These are phyloP conservation scores for Penicillium ucsense DNA, from an alignment of 495 filamentous ascomycete genomes.

Conservation along the genomic window DNA sequence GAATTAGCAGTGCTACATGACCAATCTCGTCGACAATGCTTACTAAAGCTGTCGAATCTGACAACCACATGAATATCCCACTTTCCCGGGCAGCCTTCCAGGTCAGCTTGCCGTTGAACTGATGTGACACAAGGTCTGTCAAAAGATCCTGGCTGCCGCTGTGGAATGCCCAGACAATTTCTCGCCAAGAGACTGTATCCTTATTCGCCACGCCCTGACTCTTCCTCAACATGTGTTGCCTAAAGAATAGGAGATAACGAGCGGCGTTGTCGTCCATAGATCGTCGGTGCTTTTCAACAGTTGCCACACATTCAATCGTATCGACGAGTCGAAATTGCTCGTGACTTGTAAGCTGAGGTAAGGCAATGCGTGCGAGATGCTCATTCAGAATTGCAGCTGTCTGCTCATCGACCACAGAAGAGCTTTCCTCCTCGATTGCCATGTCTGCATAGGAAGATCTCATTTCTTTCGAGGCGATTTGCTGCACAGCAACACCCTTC, in stretches of 20 bases:
- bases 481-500: constrained; percentile 35
- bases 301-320: constrained; percentile 79
- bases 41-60: constrained; percentile 66
- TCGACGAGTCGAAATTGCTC: constrained; percentile 84
- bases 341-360: constrained; percentile 78
- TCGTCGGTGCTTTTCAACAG: constrained; percentile 78
- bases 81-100: constrained; percentile 82
- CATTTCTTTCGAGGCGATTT: constrained; percentile 39
- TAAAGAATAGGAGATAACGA: constrained; percentile 83
- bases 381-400: constrained; percentile 66
- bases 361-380: constrained; percentile 56
- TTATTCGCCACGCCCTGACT: constrained; percentile 48
- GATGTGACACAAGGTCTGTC: constrained; percentile 72
- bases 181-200: constrained; percentile 75
- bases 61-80: constrained; percentile 94
- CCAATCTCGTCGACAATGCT: constrained; percentile 15
- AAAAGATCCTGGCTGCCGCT: constrained; percentile 89
- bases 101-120: constrained; percentile 65
- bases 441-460: constrained; percentile 46
- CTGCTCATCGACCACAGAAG: constrained; percentile 59
- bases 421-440: constrained; percentile 44
- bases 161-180: constrained; percentile 92
- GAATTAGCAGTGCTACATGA: constrained; percentile 11
- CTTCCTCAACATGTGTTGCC: constrained; percentile 68
- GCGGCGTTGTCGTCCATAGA: constrained; percentile 91